Evolutionary conservation across 148 eudicot genomes (phyloP), one percentile per base, ranked within the genome.

Genomic region (Rhododendron griersonianum): DNA sequence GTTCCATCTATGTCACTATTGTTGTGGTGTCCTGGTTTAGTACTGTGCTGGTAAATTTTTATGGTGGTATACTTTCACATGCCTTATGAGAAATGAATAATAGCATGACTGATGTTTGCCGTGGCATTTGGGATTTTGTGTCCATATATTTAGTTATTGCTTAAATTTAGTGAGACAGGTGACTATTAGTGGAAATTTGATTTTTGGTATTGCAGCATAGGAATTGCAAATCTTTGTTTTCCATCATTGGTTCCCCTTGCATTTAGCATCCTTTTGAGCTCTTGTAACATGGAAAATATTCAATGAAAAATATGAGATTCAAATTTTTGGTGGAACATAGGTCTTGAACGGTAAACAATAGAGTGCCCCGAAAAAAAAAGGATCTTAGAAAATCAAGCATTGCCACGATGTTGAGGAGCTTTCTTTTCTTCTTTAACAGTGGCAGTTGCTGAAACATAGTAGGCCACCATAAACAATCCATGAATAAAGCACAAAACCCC

Each of bases 401-500:
- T 13, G 41, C 76, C 76, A 11, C 16, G 35, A 11, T 71, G 90
- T 71, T 87, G 91, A 82, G 87, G 79, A 47, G 59, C 50, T 55
- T 73, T 86, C 39, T 74, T 71, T 71, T 71, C 79, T 39, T 89
- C 92, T 73, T 48, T 86, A 33, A 47, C 50, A 15, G 85, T 45
- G 2, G 96, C 93, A 45, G 86, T 84, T 35, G 92, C 92, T 33
- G 94, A 90, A 33, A 91, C 85, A 78, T 86, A 91, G 48, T 91
- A 94, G 57, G 94, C 85, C 55, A 90, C 93, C 3, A 90, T 59
- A 75, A 94, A 89, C 25, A 94, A 78, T 5, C 92, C 96, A 82
- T 92, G 96, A 41, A 92, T 81, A 87, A 94, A 91, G 85, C 96
- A 94, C 65, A 92, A 55, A 3, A 94, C 74, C 82, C 96, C 96